A percentile compares a stretch with the other conserved stretches of the same genome.
These are phyloP conservation scores for Linum usitatissimum DNA, from an alignment of 345 rosid genomes.

Conservation along the genomic window DNA sequence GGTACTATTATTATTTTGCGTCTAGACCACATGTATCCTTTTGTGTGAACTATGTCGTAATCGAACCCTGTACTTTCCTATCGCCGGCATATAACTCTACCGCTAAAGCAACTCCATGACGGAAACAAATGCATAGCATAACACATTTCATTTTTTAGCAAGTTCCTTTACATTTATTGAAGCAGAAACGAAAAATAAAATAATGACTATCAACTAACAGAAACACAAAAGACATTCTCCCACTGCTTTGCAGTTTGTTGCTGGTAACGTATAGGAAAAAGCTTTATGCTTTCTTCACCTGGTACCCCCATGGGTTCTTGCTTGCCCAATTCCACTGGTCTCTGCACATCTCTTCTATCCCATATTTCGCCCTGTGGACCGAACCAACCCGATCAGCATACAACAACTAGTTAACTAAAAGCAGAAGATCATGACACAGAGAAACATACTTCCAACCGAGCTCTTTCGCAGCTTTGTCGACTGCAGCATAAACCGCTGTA, in stretches of 20 bases:
- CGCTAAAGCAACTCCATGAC: no score
- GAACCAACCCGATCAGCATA: background rate
- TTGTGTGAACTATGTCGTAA: no score
- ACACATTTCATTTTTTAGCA: background rate
- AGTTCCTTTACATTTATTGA: background rate
- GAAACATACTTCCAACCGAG: conserved; percentile 83
- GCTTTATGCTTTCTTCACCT: conserved; percentile 19
- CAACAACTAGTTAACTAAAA: background rate
- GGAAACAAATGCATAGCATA: background rate
- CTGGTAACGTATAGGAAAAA: background rate
- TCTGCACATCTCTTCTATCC: conserved; percentile 82
- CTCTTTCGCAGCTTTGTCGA: conserved; percentile 63
- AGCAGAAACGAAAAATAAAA: no score
- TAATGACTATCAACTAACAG: background rate
- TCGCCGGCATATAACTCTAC: no score
- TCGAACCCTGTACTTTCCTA: no score
- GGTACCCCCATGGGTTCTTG: conserved; percentile 83
- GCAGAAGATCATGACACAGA: background rate
- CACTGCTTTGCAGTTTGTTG: background rate
- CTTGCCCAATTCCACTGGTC: conserved; percentile 96
- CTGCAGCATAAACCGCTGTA: conserved; percentile 74
- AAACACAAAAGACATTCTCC: background rate
- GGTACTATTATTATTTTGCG: no score
- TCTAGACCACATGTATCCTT: no score
- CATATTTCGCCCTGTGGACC: conserved; percentile 70